Conservation (phyloP, 176 grass and related monocot species). For the Carex myosuroides region DNA sequence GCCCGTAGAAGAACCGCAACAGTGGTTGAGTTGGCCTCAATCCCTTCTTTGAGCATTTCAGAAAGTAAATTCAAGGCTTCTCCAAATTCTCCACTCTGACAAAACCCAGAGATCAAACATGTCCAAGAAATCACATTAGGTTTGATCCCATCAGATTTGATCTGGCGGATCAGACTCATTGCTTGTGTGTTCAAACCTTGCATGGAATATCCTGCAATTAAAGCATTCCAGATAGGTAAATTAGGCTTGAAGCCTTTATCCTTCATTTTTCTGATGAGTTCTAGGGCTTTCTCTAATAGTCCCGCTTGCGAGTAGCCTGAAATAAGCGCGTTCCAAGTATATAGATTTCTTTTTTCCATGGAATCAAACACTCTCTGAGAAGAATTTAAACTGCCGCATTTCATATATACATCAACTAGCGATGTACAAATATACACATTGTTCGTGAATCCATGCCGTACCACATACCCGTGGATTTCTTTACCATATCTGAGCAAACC, state of each 20-base stretch:
- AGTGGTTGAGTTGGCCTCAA: constrained; percentile 50
- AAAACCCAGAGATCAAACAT: constrained; percentile 56
- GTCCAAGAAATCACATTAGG: constrained; percentile 77
- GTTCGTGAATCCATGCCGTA: constrained; percentile 31
- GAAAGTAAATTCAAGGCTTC: constrained; percentile 45
- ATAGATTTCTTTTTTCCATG: constrained; percentile 47
- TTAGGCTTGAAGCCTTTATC: constrained; percentile 43
- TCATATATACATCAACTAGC: constrained; percentile 66
- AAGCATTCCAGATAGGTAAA: constrained; percentile 75
- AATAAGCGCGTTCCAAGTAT: constrained; percentile 77
- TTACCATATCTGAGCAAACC: constrained; percentile 35
- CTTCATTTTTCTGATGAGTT: constrained; percentile 60
- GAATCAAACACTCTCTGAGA: constrained; percentile 52
- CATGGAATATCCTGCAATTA: constrained; percentile 64
- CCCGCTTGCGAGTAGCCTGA: constrained; percentile 42
- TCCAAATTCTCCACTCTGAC: constrained; percentile 47
- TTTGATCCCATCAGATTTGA: constrained; percentile 43
- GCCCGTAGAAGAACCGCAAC: constrained; percentile 45
- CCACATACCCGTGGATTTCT: constrained; percentile 57
- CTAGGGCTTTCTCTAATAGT: constrained; percentile 38
- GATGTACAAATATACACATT: constrained; percentile 62
- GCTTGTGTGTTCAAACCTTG: constrained; percentile 52
- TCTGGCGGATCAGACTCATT: constrained; percentile 47
- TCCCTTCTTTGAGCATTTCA: constrained; percentile 58
- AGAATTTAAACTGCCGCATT: constrained; percentile 41